Evolutionary conservation across 148 eudicot genomes (phyloP).

Genomic region (Arctostaphylos glauca): DNA sequence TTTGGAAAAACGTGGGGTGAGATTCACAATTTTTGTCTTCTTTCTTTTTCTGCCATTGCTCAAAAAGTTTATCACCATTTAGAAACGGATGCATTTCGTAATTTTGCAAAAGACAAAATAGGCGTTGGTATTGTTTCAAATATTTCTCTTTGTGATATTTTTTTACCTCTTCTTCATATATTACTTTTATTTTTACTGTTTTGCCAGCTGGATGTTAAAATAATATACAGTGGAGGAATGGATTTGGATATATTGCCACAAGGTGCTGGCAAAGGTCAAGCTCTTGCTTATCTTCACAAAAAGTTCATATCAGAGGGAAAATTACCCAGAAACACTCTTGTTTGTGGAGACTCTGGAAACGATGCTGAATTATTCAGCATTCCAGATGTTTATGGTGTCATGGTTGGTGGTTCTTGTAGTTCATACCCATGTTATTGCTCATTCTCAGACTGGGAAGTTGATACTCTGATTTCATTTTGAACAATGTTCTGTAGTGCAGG

Average conservation of each 20-base stretch:
- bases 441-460: not conserved
- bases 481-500: constrained; percentile 34
- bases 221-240: constrained; percentile 73
- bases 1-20: constrained; percentile 63
- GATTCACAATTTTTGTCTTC: not conserved
- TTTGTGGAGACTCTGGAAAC: constrained; percentile 75
- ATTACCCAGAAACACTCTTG: constrained; percentile 55
- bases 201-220: constrained; percentile 63
- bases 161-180: not conserved
- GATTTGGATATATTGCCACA: constrained; percentile 72
- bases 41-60: not conserved
- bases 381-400: constrained; percentile 72
- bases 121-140: not conserved
- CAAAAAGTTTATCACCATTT: not conserved
- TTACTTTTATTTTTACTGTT: constrained; percentile 3
- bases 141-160: not conserved
- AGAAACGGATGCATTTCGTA: not conserved
- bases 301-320: constrained; percentile 55
- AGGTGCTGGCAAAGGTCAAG: constrained; percentile 84
- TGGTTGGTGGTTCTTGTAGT: constrained; percentile 43
- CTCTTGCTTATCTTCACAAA: constrained; percentile 65
- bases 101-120: not conserved
- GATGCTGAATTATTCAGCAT: constrained; percentile 77
- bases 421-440: constrained; percentile 9
- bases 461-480: constrained; percentile 6